phyloP scores from a whole-genome alignment of 148 eudicot genomes.

The Tetragonia tetragonoides region DNA sequence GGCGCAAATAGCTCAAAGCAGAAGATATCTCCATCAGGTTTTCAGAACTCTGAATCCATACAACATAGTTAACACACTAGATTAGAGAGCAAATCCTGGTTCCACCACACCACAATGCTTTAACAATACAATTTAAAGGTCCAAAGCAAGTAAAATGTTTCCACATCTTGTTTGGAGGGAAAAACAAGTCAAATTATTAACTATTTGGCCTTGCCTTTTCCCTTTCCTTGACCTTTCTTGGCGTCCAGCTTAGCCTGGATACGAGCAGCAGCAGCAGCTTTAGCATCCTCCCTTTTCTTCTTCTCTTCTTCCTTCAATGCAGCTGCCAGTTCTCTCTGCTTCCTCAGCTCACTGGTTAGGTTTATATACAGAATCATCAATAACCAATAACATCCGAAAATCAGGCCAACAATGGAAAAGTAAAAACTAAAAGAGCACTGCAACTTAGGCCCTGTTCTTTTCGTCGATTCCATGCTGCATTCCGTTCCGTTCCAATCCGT shows the following conservation, averaged over 20 bases:
- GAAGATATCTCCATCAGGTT: background rate
- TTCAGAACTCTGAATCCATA: background rate
- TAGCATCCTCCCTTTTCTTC: conserved; percentile 94
- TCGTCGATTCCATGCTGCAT: no score
- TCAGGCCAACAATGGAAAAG: background rate
- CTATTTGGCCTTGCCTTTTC: conserved; percentile 83
- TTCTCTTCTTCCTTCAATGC: conserved; percentile 93
- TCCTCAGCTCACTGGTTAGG: conserved; percentile 68
- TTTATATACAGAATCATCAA: background rate
- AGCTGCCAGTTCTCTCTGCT: conserved; percentile 84
- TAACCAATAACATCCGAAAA: background rate
- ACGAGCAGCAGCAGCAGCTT: conserved; percentile 97
- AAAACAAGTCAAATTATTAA: background rate
- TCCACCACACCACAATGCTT: background rate
- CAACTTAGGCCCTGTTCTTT: no score
- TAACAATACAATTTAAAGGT: background rate
- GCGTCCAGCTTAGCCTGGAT: conserved; percentile 93
- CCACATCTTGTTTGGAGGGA: conserved; percentile 2
- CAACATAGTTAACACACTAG: background rate
- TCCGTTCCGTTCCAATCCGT: no score
- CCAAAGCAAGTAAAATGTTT: background rate
- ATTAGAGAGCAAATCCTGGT: background rate
- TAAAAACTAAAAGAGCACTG: background rate
- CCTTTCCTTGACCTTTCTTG: conserved; percentile 88
- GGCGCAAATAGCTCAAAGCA: background rate